A percentile compares a stretch with the other conserved stretches of the same genome.
Conservation (phyloP, 2,329 filamentous ascomycete genomes). For the Biscogniauxia sp. region DNA sequence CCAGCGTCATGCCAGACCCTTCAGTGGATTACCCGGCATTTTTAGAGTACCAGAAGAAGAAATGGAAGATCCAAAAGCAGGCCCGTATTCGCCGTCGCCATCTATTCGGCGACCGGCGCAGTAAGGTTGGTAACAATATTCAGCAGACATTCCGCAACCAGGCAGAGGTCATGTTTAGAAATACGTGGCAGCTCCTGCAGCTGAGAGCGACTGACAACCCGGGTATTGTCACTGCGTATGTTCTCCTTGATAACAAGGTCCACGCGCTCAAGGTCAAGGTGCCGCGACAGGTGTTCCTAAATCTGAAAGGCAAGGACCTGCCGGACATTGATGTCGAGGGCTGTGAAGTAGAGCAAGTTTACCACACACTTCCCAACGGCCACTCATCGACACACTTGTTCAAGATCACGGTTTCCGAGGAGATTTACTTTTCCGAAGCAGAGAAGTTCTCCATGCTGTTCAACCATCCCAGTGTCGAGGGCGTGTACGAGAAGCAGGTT, state of each 20-base stretch:
- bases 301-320: constrained; percentile 81
- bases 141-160: constrained; percentile 82
- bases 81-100: constrained; percentile 82
- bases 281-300: constrained; percentile 84
- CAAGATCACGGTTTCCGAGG: constrained; percentile 86
- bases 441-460: constrained; percentile 81
- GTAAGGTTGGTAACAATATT: constrained; percentile 62
- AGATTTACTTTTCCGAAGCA: constrained; percentile 79
- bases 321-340: constrained; percentile 85
- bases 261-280: constrained; percentile 87
- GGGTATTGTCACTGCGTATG: constrained; percentile 83
- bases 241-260: constrained; percentile 90
- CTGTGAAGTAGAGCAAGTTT: constrained; percentile 89
- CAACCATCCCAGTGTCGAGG: constrained; percentile 91
- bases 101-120: constrained; percentile 82
- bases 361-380: constrained; percentile 89
- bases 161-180: constrained; percentile 84
- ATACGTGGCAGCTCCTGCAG: constrained; percentile 93
- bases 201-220: constrained; percentile 78
- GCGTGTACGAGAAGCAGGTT: constrained; percentile 93
- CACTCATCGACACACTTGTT: constrained; percentile 93
- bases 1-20: constrained; percentile 78
- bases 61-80: constrained; percentile 97
- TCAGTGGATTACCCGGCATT: constrained; percentile 86
- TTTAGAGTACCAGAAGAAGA: constrained; percentile 92